Evolutionary conservation across 2,329 filamentous ascomycete genomes (phyloP), one percentile per base, ranked within the genome.

Genomic region (Cladophialophora yegresii): DNA sequence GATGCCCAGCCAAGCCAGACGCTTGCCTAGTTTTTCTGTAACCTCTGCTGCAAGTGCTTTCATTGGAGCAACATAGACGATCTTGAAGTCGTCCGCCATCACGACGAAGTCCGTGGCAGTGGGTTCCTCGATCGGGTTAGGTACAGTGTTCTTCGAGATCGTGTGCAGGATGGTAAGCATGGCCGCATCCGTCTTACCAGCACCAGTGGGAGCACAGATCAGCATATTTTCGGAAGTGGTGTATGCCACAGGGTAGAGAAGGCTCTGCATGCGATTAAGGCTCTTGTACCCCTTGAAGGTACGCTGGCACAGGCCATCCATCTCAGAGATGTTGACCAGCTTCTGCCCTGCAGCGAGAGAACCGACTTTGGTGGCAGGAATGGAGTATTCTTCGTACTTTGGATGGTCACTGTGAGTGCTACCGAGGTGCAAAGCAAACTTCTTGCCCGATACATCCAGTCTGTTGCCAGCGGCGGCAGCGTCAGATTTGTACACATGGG

Each of bases 11-110:
- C 96, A 99, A 1, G 91, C 89, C 3, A 99, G 85, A 28, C 93
- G 88, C 76, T 92, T 96, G 54, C 92, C 90, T 2, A 99, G 82
- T 79, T 99, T 99, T 40, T 93, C 91, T 0, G 95, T 98, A 47
- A 99, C 90, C 78, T 99, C 95, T 7, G 96, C 95, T 4, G 96
- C 96, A 20, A 99, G 82, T 0, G 95, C 96, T 77, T 99, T 99
- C 96, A 99, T 99, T 0, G 95, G 96, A 0, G 96, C 95, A 47
- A 99, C 95, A 72, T 99, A 99, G 62, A 99, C 92, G 71, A 99
- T 93, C 78, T 99, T 98, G 84, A 98, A 97, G 71, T 96, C 91
- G 58, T 96, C 90, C 0, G 87, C 80, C 63, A 89, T 84, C n/a
- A 96, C 90, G 1, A 85, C 85, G 73, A 97, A 97, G 45, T 96